These are phyloP conservation scores for Aschersonia sp. DNA, from an alignment of 2,329 filamentous ascomycete genomes.

Conservation along the genomic window DNA sequence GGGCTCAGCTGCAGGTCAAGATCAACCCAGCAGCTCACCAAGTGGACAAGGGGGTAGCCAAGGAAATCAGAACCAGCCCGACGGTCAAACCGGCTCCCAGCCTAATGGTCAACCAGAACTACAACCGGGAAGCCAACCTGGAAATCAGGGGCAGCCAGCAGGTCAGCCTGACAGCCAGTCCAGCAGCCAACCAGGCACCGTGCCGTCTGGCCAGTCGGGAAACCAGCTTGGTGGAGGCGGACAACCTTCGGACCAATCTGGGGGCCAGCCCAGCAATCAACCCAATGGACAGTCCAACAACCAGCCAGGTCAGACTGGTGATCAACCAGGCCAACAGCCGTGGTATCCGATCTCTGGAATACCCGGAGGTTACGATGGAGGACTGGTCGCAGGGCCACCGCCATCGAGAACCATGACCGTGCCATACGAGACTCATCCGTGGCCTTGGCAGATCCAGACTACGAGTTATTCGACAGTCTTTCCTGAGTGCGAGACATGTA, in stretches of 20 bases:
- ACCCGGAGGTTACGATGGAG: background rate
- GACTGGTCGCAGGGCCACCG: background rate
- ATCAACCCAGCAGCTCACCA: background rate
- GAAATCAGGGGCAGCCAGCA: background rate
- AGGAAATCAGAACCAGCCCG: background rate
- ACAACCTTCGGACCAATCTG: no score
- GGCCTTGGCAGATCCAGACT: constrained; percentile 1
- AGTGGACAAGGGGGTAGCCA: no score
- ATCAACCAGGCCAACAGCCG: background rate
- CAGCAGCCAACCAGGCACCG: background rate
- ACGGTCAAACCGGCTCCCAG: background rate
- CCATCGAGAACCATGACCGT: constrained; percentile 1
- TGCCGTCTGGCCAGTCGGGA: background rate
- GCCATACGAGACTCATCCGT: constrained; percentile 1
- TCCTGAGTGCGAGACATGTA: constrained; percentile 1
- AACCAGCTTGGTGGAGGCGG: no score
- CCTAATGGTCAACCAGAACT: background rate
- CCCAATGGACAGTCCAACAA: background rate
- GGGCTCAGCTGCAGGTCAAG: no score
- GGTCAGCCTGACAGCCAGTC: background rate
- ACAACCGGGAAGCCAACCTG: background rate
- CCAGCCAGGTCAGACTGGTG: background rate
- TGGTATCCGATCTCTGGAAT: background rate
- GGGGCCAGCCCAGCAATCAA: background rate
- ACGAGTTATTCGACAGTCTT: background rate